Base-by-base conservation (phyloP, 148 eudicot species). In the Bassia scoparia region DNA sequence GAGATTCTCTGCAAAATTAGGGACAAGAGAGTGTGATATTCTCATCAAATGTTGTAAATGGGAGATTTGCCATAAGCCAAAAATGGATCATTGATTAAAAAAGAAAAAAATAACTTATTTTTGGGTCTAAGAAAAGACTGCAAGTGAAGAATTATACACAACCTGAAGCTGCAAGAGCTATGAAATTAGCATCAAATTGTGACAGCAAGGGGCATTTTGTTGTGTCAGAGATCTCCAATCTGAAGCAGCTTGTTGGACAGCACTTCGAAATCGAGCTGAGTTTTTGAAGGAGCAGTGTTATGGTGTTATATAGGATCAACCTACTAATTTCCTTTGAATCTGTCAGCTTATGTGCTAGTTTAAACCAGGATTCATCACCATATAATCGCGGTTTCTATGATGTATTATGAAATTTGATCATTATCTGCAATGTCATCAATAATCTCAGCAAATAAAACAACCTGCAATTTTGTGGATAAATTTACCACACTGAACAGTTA, bases 41-140 rank as follows among this genome's bases (percentile, higher is more conserved):
- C 26, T 77, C 71, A 62, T 85, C 96, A 31, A 30, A 24, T 60
- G 98, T 94, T 34, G 67, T 78, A 58, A 91, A 91, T 58, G 85
- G 80, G 33, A 83, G 61, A 33, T 91, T 74, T 68, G 98, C 98
- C 20, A 3, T 78, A 62, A 72, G 79, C 37, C 86, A 84, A 56
- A 80, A 79, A 34, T 88, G 84, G 92, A 52, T 84, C n/a, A 64
- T 93, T 7, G 74, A 76, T n/a, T n/a, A n/a, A n/a, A n/a, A n/a
- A n/a, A n/a, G n/a, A n/a, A n/a, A 10, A 89, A 80, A 77, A 81
- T 90, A 15, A 93, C 89, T 14, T n/a, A n/a, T 62, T 93, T 75
- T 34, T 89, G 46, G 93, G 91, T 53, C 44, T 90, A 81, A 77
- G 50, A 63, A 77, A 66, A 30, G 50, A 2, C 68, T 37, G 1